Conservation (phyloP, 257 asterid species). For the Paraleonurus japonicus region DNA sequence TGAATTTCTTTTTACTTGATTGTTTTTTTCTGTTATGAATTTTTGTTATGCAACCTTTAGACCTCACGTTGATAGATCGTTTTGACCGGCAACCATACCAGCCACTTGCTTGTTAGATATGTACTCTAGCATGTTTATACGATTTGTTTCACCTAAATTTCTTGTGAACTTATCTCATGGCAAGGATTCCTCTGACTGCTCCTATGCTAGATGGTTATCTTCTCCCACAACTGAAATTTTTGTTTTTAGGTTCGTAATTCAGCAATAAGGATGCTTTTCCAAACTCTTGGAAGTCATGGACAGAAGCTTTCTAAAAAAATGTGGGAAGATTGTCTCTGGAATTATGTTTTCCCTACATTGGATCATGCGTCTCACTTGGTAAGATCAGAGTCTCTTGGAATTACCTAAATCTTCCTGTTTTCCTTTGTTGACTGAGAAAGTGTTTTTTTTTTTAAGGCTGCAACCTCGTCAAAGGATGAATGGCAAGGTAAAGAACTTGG, state of each 20-base stretch:
- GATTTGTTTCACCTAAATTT: background rate
- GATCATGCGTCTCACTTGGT: conserved; percentile 95
- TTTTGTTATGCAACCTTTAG: conserved; percentile 4
- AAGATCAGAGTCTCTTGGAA: conserved; percentile 25
- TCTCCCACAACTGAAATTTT: conserved; percentile 27
- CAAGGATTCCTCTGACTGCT: conserved; percentile 22
- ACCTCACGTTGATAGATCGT: background rate
- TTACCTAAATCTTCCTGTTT: conserved; percentile 15
- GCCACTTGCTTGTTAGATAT: background rate
- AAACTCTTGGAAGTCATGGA: conserved; percentile 97
- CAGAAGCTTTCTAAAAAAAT: conserved; percentile 84
- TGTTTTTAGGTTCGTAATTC: conserved; percentile 85
- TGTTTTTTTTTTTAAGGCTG: conserved; percentile 58
- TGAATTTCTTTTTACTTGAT: background rate
- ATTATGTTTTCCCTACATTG: conserved; percentile 84
- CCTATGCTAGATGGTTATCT: conserved; percentile 20
- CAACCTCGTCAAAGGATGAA: conserved; percentile 97
- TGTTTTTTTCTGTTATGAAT: background rate
- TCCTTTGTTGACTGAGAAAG: conserved; percentile 28
- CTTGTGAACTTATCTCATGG: conserved; percentile 16
- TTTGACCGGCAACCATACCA: background rate
- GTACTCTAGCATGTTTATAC: conserved; percentile 10
- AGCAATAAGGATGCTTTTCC: conserved; percentile 93
- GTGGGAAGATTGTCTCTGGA: conserved; percentile 96
- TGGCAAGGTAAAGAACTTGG: conserved; percentile 99